Conservation (phyloP, 306 rosid species). For the Hylodesmum podocarpum region DNA sequence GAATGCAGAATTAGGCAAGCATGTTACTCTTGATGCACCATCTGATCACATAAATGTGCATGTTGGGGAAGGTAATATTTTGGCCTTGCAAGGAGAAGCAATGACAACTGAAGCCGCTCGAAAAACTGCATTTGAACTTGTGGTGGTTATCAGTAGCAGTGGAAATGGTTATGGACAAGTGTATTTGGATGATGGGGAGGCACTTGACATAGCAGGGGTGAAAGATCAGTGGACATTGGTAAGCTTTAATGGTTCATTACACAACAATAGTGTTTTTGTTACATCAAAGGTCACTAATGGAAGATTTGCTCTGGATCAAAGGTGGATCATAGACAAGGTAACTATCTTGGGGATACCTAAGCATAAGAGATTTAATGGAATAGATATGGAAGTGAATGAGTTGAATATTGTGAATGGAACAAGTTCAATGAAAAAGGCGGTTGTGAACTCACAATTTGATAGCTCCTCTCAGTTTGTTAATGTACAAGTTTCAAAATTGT, state of each 20-base stretch:
- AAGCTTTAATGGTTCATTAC: slow-evolving; percentile 36
- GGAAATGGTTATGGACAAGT: slow-evolving; percentile 54
- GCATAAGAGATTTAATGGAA: neutral
- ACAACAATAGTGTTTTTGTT: slow-evolving; percentile 16
- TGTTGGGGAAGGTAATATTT: slow-evolving; percentile 69
- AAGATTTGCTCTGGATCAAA: slow-evolving; percentile 53
- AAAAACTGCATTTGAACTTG: slow-evolving; percentile 60
- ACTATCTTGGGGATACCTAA: slow-evolving; percentile 63
- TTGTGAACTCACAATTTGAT: slow-evolving; percentile 26
- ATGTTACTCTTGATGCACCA: slow-evolving; percentile 63
- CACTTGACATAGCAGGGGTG: slow-evolving; percentile 47
- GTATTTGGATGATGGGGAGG: slow-evolving; percentile 78
- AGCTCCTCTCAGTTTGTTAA: slow-evolving; percentile 30
- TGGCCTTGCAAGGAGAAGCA: slow-evolving; percentile 75
- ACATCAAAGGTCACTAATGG: slow-evolving; percentile 59
- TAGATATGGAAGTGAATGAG: neutral
- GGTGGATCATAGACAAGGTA: slow-evolving; percentile 58
- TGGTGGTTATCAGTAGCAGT: slow-evolving; percentile 50
- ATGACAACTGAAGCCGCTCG: slow-evolving; percentile 48
- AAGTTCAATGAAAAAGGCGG: slow-evolving; percentile 14
- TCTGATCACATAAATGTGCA: slow-evolving; percentile 75
- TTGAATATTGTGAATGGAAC: slow-evolving; percentile 30
- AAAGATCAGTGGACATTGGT: slow-evolving; percentile 65
- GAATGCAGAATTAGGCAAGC: slow-evolving; percentile 45
- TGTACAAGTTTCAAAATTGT: slow-evolving; percentile 45